Evolutionary conservation across 2,329 filamentous ascomycete genomes (phyloP), one percentile per base, ranked within the genome.

Genomic region (Aspergillus ustus): DNA sequence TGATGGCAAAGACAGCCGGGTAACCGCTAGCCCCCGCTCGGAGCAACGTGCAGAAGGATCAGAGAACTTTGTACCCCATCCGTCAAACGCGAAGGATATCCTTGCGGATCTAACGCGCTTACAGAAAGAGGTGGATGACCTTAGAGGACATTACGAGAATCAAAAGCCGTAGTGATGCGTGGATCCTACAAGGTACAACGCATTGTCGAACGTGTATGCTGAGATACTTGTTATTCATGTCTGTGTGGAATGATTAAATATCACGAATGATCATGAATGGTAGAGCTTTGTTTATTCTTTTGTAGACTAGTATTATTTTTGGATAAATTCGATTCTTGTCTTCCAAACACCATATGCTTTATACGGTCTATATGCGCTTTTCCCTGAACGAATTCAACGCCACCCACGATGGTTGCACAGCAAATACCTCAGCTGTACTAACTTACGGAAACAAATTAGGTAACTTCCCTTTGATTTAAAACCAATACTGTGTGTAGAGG

Each of bases 41-140:
- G 63, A 70, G 25, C 69, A 69, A 44, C 63, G 65, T 13, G 25
- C 34, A 52, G 44, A 53, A 3, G 44, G 44, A 4, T 19, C 48
- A 2, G 59, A n/a, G 48, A 52, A 63, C 45, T 63, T 72, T 34
- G 61, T 72, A 31, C 68, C 67, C 72, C 80, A 71, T 72, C 80
- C 60, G 66, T 78, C 78, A 9, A 76, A 78, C 56, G 77, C 80
- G 1, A 75, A 76, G 46, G 85, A 91, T 70, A 91, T 93, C 62
- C 75, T 94, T 66, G 89, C 89, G 1, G 90, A 93, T 72, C 76
- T 94, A 59, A 85, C 86, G 51, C 87, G 87, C 22, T 76, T 94
- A 64, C 90, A 92, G 76, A 84, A 85, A 71, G 91, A 94, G 71
- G 90, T 94, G 44, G 90, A 94, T 76, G 89, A 78, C 61, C 71